These are phyloP conservation scores for Ilyonectria robusta DNA, from an alignment of 2,329 filamentous ascomycete species.

Conservation along the genomic window DNA sequence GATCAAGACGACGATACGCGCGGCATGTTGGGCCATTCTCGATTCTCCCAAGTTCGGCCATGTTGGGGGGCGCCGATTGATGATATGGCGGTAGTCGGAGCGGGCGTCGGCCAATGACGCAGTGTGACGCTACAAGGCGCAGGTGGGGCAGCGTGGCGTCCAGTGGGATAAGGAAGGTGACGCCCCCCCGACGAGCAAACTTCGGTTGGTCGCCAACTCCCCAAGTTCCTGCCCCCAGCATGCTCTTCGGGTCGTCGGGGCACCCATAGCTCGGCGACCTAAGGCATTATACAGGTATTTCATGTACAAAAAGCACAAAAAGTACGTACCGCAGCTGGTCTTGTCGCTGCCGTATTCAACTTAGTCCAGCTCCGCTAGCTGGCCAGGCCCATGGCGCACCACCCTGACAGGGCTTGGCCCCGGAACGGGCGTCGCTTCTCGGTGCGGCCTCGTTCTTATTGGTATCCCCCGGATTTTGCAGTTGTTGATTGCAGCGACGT, in stretches of 20 bases:
- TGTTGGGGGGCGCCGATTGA: slow-evolving; percentile 18
- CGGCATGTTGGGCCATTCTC: background rate
- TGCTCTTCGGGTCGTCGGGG: slow-evolving; percentile 45
- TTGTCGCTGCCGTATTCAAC: background rate
- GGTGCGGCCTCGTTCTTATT: slow-evolving; percentile 43
- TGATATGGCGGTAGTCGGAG: slow-evolving; percentile 48
- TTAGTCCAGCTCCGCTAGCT: background rate
- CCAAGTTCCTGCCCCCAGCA: slow-evolving; percentile 15
- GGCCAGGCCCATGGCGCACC: slow-evolving; percentile 15
- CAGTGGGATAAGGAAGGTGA: slow-evolving; percentile 16
- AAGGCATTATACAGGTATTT: background rate
- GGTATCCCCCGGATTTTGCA: slow-evolving; percentile 46
- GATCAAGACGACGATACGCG: background rate
- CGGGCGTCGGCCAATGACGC: slow-evolving; percentile 47
- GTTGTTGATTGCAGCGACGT: slow-evolving; percentile 7
- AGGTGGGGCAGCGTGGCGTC: slow-evolving; percentile 11
- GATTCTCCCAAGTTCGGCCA: slow-evolving; percentile 5
- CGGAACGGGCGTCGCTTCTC: slow-evolving; percentile 44
- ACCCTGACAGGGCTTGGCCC: slow-evolving; percentile 31
- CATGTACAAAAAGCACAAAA: background rate
- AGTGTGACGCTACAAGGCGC: slow-evolving; percentile 18
- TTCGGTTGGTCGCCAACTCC: slow-evolving; percentile 44
- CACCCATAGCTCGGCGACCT: slow-evolving; percentile 22
- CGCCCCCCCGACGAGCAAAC: slow-evolving; percentile 1
- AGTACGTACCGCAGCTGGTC: background rate